A percentile compares a stretch with the other conserved stretches of the same genome.
phyloP scores from a whole-genome alignment of 1,139 yeast species.

The Lodderomyces margitis region DNA sequence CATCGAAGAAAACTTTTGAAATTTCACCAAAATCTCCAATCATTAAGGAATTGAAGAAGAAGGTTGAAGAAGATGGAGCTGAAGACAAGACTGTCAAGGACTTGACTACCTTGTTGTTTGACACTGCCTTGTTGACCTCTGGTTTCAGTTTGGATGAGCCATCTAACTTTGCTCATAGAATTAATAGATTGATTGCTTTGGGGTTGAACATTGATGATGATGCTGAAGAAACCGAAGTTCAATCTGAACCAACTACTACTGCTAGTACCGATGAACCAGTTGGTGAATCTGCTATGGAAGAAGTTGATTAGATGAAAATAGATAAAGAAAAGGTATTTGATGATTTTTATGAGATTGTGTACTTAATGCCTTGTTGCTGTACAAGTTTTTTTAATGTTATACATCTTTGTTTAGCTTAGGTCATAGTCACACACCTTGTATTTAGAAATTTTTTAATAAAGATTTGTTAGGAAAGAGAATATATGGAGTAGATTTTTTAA shows the following conservation, averaged over 20 bases:
- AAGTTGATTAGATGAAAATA: constrained; percentile 69
- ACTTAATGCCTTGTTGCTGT: not conserved
- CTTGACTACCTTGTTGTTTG: constrained; percentile 92
- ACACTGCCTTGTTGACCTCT: constrained; percentile 96
- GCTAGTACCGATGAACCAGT: constrained; percentile 60
- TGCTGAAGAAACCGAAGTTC: constrained; percentile 50
- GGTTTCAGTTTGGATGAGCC: constrained; percentile 99
- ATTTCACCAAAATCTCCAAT: constrained; percentile 96
- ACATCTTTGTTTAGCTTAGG: not conserved
- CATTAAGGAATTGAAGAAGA: constrained; percentile 91
- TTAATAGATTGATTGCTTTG: constrained; percentile 95
- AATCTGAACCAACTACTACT: constrained; percentile 49
- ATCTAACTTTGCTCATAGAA: constrained; percentile 94
- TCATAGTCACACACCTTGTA: not conserved
- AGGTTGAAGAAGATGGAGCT: constrained; percentile 96
- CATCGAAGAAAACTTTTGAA: constrained; percentile 98
- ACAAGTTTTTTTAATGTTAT: not conserved
- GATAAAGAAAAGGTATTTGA: not conserved
- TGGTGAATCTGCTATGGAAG: constrained; percentile 98
- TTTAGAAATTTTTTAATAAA: not conserved
- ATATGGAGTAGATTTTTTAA: too few relatives aligned
- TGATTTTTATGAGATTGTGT: constrained; percentile 2
- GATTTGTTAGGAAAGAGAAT: not conserved
- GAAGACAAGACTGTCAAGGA: constrained; percentile 99
- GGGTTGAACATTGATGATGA: constrained; percentile 98